Percentiles rank a stretch among this genome's conserved stretches.
phyloP scores from a whole-genome alignment of 2,329 filamentous ascomycete genomes.

The Chrysoporthe austroafricana region DNA sequence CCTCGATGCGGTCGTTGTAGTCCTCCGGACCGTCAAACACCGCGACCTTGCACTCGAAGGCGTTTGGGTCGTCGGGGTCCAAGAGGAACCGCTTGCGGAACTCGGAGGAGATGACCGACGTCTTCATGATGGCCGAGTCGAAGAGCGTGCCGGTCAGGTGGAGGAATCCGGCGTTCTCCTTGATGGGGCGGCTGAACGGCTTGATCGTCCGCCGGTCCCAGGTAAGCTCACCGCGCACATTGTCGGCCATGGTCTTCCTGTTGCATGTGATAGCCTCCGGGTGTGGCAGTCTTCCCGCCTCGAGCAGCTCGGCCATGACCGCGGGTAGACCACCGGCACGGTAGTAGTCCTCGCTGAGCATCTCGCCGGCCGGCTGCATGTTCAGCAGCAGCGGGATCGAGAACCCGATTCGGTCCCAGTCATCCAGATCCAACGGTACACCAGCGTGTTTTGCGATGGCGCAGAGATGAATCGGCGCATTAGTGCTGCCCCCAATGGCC shows the following conservation, averaged over 20 bases:
- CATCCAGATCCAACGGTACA: constrained; percentile 52
- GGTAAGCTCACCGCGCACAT: constrained; percentile 47
- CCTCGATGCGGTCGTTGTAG: constrained; percentile 48
- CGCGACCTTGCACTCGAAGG: constrained; percentile 50
- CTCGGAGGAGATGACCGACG: constrained; percentile 50
- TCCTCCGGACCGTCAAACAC: constrained; percentile 58
- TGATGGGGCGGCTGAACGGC: constrained; percentile 49
- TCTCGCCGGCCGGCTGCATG: constrained; percentile 58
- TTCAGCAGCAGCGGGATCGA: constrained; percentile 56
- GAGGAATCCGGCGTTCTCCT: constrained; percentile 54
- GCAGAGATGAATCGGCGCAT: constrained; percentile 59
- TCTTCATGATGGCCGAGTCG: constrained; percentile 58
- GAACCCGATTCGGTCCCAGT: constrained; percentile 57
- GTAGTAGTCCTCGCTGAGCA: constrained; percentile 34
- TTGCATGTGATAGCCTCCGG: constrained; percentile 48
- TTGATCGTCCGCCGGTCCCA: constrained; percentile 55
- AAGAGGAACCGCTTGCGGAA: constrained; percentile 50
- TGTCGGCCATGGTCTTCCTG: constrained; percentile 48
- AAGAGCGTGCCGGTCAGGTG: constrained; percentile 53
- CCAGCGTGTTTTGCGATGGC: constrained; percentile 59
- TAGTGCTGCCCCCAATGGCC: constrained; percentile 60
- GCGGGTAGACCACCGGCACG: constrained; percentile 36
- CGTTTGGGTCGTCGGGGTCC: constrained; percentile 49
- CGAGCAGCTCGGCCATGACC: constrained; percentile 56
- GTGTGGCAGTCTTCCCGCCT: constrained; percentile 39